Percentiles rank a stretch among this genome's conserved stretches.
Evolutionary conservation across 805 yeast genomes (phyloP).

Genomic region (Clavispora phyllophila): DNA sequence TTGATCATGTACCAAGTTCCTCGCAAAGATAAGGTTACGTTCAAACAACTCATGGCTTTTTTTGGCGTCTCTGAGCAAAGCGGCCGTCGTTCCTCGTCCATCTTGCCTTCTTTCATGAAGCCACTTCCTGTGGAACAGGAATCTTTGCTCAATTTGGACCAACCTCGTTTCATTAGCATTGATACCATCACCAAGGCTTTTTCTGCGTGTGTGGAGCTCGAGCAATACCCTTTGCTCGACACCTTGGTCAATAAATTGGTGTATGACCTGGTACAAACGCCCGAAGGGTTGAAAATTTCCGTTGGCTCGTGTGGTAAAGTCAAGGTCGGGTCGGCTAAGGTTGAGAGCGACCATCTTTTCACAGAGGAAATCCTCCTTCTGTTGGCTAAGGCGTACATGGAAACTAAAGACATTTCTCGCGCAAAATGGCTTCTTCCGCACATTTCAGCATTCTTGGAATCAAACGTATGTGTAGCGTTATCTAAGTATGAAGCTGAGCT

Average conservation of each 20-base stretch:
- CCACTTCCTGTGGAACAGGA: neutral
- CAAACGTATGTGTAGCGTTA: neutral
- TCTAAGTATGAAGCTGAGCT: neutral
- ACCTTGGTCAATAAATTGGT: constrained; percentile 28
- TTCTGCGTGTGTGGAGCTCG: constrained; percentile 22
- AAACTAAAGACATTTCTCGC: constrained; percentile 5
- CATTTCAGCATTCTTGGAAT: neutral
- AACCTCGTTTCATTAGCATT: constrained; percentile 8
- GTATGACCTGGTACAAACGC: constrained; percentile 9
- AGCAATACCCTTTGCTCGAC: constrained; percentile 27
- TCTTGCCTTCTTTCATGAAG: neutral
- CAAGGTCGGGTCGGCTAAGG: neutral
- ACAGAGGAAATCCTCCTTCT: constrained; percentile 6
- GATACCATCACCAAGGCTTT: constrained; percentile 24
- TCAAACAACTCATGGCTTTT: constrained; percentile 23
- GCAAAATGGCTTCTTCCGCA: constrained; percentile 13
- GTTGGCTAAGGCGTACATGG: constrained; percentile 8
- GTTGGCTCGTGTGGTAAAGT: neutral
- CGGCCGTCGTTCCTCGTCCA: constrained; percentile 8
- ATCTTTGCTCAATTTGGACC: neutral
- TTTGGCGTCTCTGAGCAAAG: constrained; percentile 18
- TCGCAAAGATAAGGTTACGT: constrained; percentile 15
- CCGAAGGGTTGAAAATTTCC: constrained; percentile 4
- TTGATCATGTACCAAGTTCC: constrained; percentile 22
- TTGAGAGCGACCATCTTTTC: constrained; percentile 3